A percentile compares a stretch with the other conserved stretches of the same genome.
Conservation (phyloP, 495 filamentous ascomycete genomes). For the Tuber indicum region DNA sequence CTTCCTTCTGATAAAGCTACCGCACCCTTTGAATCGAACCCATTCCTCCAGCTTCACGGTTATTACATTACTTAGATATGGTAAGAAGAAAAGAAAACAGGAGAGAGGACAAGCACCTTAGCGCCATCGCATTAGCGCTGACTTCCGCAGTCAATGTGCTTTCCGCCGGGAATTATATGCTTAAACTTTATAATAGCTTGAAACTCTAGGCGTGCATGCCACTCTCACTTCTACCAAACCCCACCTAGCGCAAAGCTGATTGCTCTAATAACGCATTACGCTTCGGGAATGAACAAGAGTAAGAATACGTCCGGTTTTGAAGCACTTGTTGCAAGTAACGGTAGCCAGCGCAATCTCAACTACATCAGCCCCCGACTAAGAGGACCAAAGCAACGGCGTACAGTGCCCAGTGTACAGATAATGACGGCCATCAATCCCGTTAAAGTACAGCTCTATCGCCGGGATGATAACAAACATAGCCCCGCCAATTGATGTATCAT, state of each 20-base stretch:
- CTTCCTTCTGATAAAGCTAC: background rate
- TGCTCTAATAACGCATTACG: background rate
- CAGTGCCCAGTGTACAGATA: background rate
- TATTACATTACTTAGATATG: background rate
- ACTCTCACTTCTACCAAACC: background rate
- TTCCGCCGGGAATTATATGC: background rate
- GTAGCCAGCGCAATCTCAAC: too few species aligned
- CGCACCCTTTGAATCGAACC: background rate
- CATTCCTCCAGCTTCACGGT: background rate
- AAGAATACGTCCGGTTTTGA: background rate
- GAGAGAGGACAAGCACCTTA: background rate
- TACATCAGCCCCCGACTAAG: too few species aligned
- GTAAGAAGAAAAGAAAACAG: background rate
- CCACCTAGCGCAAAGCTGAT: background rate
- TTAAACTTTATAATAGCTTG: background rate
- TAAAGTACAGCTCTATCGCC: constrained; percentile 17
- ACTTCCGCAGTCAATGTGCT: background rate
- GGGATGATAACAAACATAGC: constrained; percentile 12
- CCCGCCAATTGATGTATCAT: constrained; percentile 7
- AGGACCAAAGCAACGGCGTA: too few species aligned
- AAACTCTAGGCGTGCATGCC: background rate
- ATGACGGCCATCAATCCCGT: constrained; percentile 18
- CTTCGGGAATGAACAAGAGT: background rate
- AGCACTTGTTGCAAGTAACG: too few species aligned
- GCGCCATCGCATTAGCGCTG: background rate